Evolutionary conservation across 192 early-diverging fungal species (phyloP).

Genomic region (Coemansia sp.): DNA sequence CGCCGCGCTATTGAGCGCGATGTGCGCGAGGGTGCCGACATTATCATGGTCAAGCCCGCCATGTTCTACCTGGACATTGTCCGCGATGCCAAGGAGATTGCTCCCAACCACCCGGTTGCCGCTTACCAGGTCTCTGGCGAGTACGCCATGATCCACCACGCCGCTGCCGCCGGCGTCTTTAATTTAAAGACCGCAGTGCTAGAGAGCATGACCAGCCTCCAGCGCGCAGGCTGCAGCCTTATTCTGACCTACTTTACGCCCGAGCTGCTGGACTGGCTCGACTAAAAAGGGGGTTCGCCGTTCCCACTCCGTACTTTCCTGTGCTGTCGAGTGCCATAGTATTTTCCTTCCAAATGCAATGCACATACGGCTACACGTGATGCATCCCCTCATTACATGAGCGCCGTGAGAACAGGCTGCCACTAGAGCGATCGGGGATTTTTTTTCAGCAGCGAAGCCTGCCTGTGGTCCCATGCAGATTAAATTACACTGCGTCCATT

Average conservation of each 20-base stretch:
- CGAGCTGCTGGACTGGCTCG: constrained; percentile 85
- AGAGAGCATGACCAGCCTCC: constrained; percentile 76
- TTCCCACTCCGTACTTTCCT: no score
- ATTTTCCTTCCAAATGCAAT: not conserved
- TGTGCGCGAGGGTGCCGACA: constrained; percentile 90
- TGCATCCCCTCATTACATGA: no score
- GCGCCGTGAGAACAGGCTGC: no score
- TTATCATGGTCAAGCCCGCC: constrained; percentile 97
- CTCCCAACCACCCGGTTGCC: constrained; percentile 84
- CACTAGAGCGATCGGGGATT: no score
- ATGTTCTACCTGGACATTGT: constrained; percentile 93
- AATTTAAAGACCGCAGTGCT: constrained; percentile 78
- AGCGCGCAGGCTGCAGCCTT: constrained; percentile 87
- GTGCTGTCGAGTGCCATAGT: no score
- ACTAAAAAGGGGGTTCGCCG: constrained; percentile 23
- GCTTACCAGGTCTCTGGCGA: constrained; percentile 95
- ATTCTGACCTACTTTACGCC: constrained; percentile 97
- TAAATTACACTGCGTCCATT: no score
- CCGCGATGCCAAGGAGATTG: constrained; percentile 70
- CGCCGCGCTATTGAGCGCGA: constrained; percentile 85
- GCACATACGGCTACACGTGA: no score
- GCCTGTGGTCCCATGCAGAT: no score
- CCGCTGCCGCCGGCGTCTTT: constrained; percentile 79
- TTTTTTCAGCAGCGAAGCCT: no score
- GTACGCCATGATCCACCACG: constrained; percentile 79